Evolutionary conservation across 2,329 filamentous ascomycete species (phyloP).

Genomic region (Ophioceras dolichostomum): DNA sequence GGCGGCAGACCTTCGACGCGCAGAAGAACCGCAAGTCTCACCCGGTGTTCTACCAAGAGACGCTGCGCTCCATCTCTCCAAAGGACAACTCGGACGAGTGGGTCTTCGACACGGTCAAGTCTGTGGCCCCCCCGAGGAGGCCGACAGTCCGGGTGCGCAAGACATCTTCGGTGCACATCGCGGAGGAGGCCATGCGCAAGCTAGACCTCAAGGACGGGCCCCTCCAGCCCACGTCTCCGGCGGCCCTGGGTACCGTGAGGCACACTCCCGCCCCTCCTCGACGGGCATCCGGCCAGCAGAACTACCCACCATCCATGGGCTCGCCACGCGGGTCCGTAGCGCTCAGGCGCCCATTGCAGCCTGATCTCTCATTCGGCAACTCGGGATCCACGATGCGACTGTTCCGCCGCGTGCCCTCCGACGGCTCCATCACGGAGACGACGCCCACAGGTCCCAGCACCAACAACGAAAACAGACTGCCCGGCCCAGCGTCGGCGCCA

Average conservation of each 20-base stretch:
- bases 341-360: slow-evolving; percentile 66
- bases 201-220: slow-evolving; percentile 50
- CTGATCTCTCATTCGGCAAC: slow-evolving; percentile 91
- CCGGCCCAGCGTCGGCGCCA: slow-evolving; percentile 21
- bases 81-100: slow-evolving; percentile 70
- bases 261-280: no score
- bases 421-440: slow-evolving; percentile 38
- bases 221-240: slow-evolving; percentile 42
- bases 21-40: slow-evolving; percentile 56
- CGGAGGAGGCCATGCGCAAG: slow-evolving; percentile 48
- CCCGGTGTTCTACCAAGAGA: slow-evolving; percentile 87
- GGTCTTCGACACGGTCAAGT: slow-evolving; percentile 92
- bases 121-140: slow-evolving; percentile 45
- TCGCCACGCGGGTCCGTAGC: slow-evolving; percentile 7
- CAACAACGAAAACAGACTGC: slow-evolving; percentile 53
- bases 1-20: slow-evolving; percentile 72
- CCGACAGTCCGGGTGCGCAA: slow-evolving; percentile 39
- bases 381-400: slow-evolving; percentile 82
- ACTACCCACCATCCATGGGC: slow-evolving; percentile 10
- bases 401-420: slow-evolving; percentile 75
- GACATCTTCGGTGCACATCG: slow-evolving; percentile 41
- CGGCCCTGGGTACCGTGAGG: slow-evolving; percentile 38
- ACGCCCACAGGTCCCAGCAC: slow-evolving; percentile 20
- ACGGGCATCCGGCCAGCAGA: no score
- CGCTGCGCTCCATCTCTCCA: slow-evolving; percentile 58